Base-by-base conservation (phyloP, 1,284 basidiomycete species). In the Phaffia rhodozyma region DNA sequence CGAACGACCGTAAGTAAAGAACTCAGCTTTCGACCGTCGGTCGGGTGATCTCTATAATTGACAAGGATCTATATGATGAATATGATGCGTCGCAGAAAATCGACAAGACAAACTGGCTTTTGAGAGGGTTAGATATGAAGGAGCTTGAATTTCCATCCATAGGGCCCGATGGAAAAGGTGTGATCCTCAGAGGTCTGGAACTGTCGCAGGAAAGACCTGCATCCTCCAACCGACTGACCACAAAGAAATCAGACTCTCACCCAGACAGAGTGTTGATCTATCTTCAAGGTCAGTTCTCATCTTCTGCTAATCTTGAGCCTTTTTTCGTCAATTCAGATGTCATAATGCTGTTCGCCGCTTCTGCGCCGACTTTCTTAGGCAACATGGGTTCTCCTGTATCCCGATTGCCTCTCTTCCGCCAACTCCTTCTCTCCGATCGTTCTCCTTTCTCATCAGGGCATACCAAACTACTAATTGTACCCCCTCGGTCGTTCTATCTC, bases 401-500 rank as follows among this genome's bases (percentile, higher is more conserved):
- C 13, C 58, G 63, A 3, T 34, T 65, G 3, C 63, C 63, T 1
- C 47, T 60, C 43, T 65, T 65, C 50, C 38, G 52, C 2, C 55
- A 65, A n/a, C 63, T 65, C 48, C 63, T 65, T 23, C 25, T 49
- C 29, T 60, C 53, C 3, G 27, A 23, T 7, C 30, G 18, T 25
- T 65, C 63, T 23, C 63, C 63, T n/a, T 61, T 65, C 34, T 27
- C 29, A 23, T 6, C 0, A 29, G 21, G 23, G 32, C 23, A 21
- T 16, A 60, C 63, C 21, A 25, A 5, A 9, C 52, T 65, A 18
- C 49, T 61, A 34, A 48, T 51, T 3, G 38, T 65, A 52, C 25
- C 58, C 3, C 63, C 63, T 9, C 63, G 63, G 20, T 65, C 63
- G 3, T 65, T 52, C 34, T 65, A 65, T 55, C 58, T 65, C 20